These are phyloP conservation scores for Rosa chinensis DNA, from an alignment of 306 rosid genomes.

Conservation along the genomic window DNA sequence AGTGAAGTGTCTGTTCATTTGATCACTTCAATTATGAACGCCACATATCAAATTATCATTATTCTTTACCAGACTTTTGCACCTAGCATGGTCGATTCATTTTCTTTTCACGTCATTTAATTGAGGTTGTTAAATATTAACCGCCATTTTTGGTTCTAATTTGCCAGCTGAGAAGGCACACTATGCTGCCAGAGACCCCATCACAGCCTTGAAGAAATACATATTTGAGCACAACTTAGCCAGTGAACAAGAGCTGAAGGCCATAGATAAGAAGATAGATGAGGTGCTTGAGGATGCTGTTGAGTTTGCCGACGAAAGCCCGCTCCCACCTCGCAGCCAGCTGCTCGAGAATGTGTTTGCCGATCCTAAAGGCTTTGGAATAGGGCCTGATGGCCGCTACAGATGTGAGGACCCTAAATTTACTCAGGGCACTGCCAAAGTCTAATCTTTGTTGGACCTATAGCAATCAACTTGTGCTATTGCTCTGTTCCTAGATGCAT, in stretches of 20 bases:
- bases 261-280: constrained; percentile 77
- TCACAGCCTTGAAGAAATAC: constrained; percentile 77
- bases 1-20: background rate
- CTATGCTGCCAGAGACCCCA: constrained; percentile 91
- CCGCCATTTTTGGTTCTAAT: constrained; percentile 7
- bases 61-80: background rate
- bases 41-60: background rate
- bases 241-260: constrained; percentile 72
- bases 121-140: constrained; percentile 6
- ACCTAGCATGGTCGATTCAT: background rate
- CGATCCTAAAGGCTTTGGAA: constrained; percentile 98
- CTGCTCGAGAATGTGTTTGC: constrained; percentile 96
- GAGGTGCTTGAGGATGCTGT: constrained; percentile 81
- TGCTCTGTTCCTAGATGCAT: constrained; percentile 38
- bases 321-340: constrained; percentile 81
- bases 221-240: constrained; percentile 69
- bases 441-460: constrained; percentile 39
- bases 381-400: constrained; percentile 92
- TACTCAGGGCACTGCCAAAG: constrained; percentile 95
- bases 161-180: constrained; percentile 90
- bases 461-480: constrained; percentile 16
- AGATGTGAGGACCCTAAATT: constrained; percentile 99
- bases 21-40: background rate
- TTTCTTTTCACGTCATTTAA: background rate
- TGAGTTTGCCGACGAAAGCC: constrained; percentile 87